These are phyloP conservation scores for Edaphochlamys debaryana DNA, from an alignment of 139 green algal genomes.

Conservation along the genomic window DNA sequence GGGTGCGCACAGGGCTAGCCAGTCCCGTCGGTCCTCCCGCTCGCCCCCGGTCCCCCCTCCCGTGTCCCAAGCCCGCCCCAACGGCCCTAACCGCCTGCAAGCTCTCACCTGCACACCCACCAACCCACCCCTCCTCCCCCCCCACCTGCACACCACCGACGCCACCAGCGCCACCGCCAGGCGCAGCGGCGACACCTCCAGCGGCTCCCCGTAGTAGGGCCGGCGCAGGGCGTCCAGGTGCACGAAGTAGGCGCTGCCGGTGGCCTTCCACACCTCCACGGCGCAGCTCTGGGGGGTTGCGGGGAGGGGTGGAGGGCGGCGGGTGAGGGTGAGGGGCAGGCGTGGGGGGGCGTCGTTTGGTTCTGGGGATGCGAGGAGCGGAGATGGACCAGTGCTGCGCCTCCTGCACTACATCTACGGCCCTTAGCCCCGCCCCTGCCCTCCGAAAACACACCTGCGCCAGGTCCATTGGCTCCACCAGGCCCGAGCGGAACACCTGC, in stretches of 20 bases:
- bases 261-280: conserved; percentile 18
- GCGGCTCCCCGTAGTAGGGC: conserved; percentile 31
- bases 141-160: not conserved
- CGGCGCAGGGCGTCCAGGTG: conserved; percentile 2
- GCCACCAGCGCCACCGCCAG: conserved; percentile 1
- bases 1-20: too few species aligned
- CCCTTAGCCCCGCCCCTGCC: too few species aligned
- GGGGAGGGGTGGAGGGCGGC: not conserved
- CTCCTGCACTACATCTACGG: too few species aligned
- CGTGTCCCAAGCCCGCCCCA: too few species aligned
- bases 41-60: too few species aligned
- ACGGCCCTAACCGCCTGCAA: too few species aligned
- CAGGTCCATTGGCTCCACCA: conserved; percentile 18
- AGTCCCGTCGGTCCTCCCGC: too few species aligned
- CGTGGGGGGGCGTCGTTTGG: too few species aligned
- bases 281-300: conserved; percentile 7
- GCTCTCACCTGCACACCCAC: too few species aligned
- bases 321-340: not conserved
- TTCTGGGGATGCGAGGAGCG: too few species aligned
- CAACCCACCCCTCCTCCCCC: too few species aligned
- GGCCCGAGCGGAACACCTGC: not conserved
- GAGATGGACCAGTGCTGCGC: too few species aligned
- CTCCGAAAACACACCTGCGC: not conserved
- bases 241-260: not conserved
- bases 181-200: conserved; percentile 11